phyloP scores from a whole-genome alignment of 257 asterid genomes.

The Lavandula angustifolia region DNA sequence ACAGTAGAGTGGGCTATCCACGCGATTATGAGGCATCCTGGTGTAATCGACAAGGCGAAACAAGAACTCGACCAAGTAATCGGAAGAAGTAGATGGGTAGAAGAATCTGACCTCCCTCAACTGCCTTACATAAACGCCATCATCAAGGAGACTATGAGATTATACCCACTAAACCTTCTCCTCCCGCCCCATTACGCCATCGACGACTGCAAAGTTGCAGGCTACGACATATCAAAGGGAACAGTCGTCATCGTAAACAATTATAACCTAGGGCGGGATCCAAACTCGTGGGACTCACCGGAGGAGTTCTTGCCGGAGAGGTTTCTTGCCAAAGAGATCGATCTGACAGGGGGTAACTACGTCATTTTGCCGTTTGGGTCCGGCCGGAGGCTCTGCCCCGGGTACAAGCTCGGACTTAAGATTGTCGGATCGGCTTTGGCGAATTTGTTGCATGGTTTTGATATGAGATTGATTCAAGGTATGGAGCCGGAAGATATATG shows the following conservation, averaged over 20 bases:
- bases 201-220: neutral
- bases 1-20: slow-evolving; percentile 31
- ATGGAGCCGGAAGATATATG: slow-evolving; percentile 33
- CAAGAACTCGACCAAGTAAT: slow-evolving; percentile 22
- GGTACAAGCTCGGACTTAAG: slow-evolving; percentile 30
- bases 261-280: slow-evolving; percentile 38
- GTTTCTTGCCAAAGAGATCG: slow-evolving; percentile 29
- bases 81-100: slow-evolving; percentile 1
- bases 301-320: slow-evolving; percentile 37
- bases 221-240: slow-evolving; percentile 21
- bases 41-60: slow-evolving; percentile 22
- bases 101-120: neutral
- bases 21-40: slow-evolving; percentile 25
- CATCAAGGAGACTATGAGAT: neutral
- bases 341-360: slow-evolving; percentile 25
- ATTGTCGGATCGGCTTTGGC: slow-evolving; percentile 34
- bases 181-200: neutral
- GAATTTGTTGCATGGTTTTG: slow-evolving; percentile 43
- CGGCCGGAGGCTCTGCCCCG: slow-evolving; percentile 35
- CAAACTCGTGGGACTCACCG: slow-evolving; percentile 25
- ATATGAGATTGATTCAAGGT: slow-evolving; percentile 25
- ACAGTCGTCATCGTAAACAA: slow-evolving; percentile 22
- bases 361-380: slow-evolving; percentile 36
- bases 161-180: neutral
- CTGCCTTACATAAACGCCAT: neutral